Evolutionary conservation across 495 filamentous ascomycete genomes (phyloP), one percentile per base, ranked within the genome.

Genomic region (Pyrenopolyporus hunteri): DNA sequence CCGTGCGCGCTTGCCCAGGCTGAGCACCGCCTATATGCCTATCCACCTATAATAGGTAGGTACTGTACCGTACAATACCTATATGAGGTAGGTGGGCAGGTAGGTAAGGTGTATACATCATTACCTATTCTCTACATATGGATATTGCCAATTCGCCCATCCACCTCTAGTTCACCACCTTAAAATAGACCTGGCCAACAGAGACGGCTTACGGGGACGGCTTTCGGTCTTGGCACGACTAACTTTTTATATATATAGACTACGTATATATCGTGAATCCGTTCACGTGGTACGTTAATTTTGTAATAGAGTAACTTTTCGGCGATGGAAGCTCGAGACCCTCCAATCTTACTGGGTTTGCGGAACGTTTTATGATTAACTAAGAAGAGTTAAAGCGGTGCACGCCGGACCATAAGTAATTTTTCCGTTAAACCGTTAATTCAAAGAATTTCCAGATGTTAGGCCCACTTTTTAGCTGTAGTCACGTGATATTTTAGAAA

Each of bases 241-340:
- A 29, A 5, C 19, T 3, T 50, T 44, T 59, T 56, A 52, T 51
- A 37, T 9, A 29, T 29, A 29, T 29, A 29, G 26, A 29, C 4
- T 29, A 29, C 26, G 5, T 29, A 29, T 29, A 29, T 4, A 56
- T 40, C 43, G 31, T 43, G 45, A 50, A 28, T 25, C 40, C 43
- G 62, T 60, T 65, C 62, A 65, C 62, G 62, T 65, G 62, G 56
- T 56, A 40, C 60, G 46, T 54, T 44, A 56, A 45, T 56, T 65
- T 59, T 59, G 54, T 64, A 49, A 20, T 35, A 43, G 29, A 48
- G n/a, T 13, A 43, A 49, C 29, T 44, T 59, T 59, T 29, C 20
- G 35, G 48, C 23, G 40, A 57, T 32, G 62, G 56, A 65, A 56
- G 56, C 56, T 65, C 56, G 50, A 57, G 28, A 13, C 50, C 46